These are phyloP conservation scores for Salvia splendens DNA, from an alignment of 257 asterid genomes.

Conservation along the genomic window DNA sequence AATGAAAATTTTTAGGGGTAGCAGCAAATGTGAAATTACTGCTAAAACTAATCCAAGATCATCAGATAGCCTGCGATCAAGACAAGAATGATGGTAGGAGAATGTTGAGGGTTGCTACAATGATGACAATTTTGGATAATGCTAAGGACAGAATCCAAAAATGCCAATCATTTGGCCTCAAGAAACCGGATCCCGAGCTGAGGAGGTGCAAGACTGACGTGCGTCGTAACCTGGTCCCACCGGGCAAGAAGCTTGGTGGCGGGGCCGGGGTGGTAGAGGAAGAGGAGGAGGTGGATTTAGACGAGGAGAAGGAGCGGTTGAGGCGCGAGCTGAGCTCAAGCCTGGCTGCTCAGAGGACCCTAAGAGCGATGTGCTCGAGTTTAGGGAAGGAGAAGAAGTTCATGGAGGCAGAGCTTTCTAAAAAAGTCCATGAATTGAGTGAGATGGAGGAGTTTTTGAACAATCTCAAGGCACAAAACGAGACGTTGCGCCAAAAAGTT, in stretches of 20 bases:
- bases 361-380: slow-evolving; percentile 65
- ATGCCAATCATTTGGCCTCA: slow-evolving; percentile 65
- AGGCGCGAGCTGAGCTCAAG: slow-evolving; percentile 51
- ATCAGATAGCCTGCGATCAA: slow-evolving; percentile 62
- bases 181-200: slow-evolving; percentile 37
- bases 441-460: slow-evolving; percentile 67
- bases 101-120: slow-evolving; percentile 81
- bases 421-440: slow-evolving; percentile 53
- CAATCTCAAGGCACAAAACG: slow-evolving; percentile 56
- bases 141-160: slow-evolving; percentile 62
- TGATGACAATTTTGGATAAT: slow-evolving; percentile 81
- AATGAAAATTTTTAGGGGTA: slow-evolving; percentile 51
- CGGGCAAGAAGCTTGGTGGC: slow-evolving; percentile 30
- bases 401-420: slow-evolving; percentile 65
- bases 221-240: slow-evolving; percentile 25
- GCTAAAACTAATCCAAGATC: slow-evolving; percentile 74
- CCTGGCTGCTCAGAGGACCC: slow-evolving; percentile 61
- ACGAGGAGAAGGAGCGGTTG: slow-evolving; percentile 55
- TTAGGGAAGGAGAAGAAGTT: slow-evolving; percentile 75
- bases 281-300: neutral
- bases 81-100: slow-evolving; percentile 60
- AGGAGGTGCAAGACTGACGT: slow-evolving; percentile 45
- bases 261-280: neutral
- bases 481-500: slow-evolving; percentile 49
- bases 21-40: slow-evolving; percentile 70